Evolutionary conservation across 805 yeast genomes (phyloP).

Genomic region (Hanseniaspora hatyaiensis): DNA sequence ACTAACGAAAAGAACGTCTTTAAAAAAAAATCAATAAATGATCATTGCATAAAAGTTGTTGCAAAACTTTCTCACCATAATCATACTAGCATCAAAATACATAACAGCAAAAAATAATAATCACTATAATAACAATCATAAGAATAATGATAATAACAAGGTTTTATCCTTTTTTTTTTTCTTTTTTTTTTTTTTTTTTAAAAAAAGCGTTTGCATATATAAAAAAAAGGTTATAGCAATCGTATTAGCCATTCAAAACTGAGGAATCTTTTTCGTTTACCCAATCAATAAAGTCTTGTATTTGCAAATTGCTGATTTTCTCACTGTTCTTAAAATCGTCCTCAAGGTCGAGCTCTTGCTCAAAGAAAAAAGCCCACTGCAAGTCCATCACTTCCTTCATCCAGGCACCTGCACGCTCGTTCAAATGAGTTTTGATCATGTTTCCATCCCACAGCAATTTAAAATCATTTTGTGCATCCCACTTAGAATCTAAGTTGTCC

Average conservation of each 20-base stretch:
- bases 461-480: constrained; percentile 25
- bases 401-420: constrained; percentile 80
- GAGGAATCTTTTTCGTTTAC: constrained; percentile 19
- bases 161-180: too few relatives aligned
- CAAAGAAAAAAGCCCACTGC: constrained; percentile 3
- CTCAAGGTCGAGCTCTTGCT: constrained; percentile 20
- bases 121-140: too few relatives aligned
- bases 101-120: too few relatives aligned
- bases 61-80: too few relatives aligned
- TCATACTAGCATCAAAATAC: too few relatives aligned
- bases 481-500: background rate
- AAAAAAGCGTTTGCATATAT: background rate
- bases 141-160: too few relatives aligned
- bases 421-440: constrained; percentile 40
- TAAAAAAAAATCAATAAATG: background rate
- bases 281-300: constrained; percentile 44
- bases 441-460: constrained; percentile 73
- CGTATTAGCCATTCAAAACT: background rate
- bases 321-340: constrained; percentile 34
- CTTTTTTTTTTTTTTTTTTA: too few relatives aligned
- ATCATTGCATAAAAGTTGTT: too few relatives aligned
- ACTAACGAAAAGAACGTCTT: background rate
- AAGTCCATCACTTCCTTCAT: constrained; percentile 43
- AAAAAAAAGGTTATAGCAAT: too few relatives aligned
- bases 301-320: constrained; percentile 31